A percentile compares a stretch with the other conserved stretches of the same genome.
Evolutionary conservation across 1,284 basidiomycete genomes (phyloP).

Genomic region (Sanghuangporus weigelae): DNA sequence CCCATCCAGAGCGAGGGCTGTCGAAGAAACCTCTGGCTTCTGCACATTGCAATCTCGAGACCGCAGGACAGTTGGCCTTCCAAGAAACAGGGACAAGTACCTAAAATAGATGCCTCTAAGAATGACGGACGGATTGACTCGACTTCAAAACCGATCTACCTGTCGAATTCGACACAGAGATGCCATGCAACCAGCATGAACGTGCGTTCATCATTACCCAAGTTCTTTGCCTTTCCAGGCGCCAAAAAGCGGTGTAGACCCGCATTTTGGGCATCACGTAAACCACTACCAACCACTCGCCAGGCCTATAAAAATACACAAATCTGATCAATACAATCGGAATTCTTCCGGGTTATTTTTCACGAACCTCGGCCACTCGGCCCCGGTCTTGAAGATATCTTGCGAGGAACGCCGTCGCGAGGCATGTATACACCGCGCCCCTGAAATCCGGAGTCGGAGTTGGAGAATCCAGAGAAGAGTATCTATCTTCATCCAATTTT

Average conservation of each 20-base stretch:
- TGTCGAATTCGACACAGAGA: conserved; percentile 8
- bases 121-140: background rate
- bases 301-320: conserved; percentile 40
- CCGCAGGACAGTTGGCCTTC: conserved; percentile 38
- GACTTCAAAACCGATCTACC: background rate
- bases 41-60: conserved; percentile 9
- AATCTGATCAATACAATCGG: background rate
- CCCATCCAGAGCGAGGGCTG: conserved; percentile 18
- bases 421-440: conserved; percentile 41
- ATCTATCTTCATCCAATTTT: conserved; percentile 40
- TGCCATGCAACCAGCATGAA: conserved; percentile 20
- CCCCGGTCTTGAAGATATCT: conserved; percentile 42
- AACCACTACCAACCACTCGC: conserved; percentile 42
- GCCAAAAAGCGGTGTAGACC: conserved; percentile 46
- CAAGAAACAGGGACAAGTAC: conserved; percentile 32
- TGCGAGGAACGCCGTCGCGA: conserved; percentile 41
- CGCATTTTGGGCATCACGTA: conserved; percentile 41
- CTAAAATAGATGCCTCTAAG: background rate
- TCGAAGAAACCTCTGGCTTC: conserved; percentile 28
- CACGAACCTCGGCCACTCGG: conserved; percentile 24
- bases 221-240: conserved; percentile 41
- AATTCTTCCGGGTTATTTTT: background rate
- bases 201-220: conserved; percentile 37
- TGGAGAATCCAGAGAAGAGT: conserved; percentile 31
- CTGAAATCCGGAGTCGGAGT: background rate